Conservation (phyloP, 2,329 filamentous ascomycete species). For the Pseudocercospora pini-densiflorae region DNA sequence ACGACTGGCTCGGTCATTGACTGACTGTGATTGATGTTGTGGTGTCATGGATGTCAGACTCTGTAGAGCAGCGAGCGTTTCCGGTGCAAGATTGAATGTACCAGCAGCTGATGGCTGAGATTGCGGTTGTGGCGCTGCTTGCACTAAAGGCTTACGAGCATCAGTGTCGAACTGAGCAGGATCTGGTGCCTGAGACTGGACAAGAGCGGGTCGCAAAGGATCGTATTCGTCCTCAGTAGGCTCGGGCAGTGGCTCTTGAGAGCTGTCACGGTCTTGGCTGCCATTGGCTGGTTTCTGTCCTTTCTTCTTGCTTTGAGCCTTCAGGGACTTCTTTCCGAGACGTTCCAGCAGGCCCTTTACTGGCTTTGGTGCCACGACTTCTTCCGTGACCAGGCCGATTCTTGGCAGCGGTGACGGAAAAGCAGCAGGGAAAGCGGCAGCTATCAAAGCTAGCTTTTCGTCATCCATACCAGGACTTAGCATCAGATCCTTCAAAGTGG, state of each 20-base stretch:
- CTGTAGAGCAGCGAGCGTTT: slow-evolving; percentile 33
- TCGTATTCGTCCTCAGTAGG: slow-evolving; percentile 55
- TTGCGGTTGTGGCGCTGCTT: not conserved
- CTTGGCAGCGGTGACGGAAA: slow-evolving; percentile 50
- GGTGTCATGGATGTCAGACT: slow-evolving; percentile 16
- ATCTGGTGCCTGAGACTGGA: slow-evolving; percentile 28
- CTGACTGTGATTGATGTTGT: not conserved
- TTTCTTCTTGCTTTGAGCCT: slow-evolving; percentile 35
- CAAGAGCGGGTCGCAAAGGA: slow-evolving; percentile 45
- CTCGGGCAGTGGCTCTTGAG: slow-evolving; percentile 41
- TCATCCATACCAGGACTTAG: slow-evolving; percentile 62
- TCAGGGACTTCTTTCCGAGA: slow-evolving; percentile 36
- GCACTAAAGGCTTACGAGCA: slow-evolving; percentile 26
- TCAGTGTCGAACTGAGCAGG: slow-evolving; percentile 39
- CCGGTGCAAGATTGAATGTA: slow-evolving; percentile 26
- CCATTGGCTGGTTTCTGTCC: slow-evolving; percentile 35
- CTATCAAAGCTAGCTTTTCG: slow-evolving; percentile 48
- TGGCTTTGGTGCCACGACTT: slow-evolving; percentile 20
- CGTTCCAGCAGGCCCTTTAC: slow-evolving; percentile 30
- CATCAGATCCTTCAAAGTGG: slow-evolving; percentile 54
- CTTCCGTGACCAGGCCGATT: slow-evolving; percentile 44
- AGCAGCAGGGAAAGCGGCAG: slow-evolving; percentile 39
- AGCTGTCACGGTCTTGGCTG: slow-evolving; percentile 21
- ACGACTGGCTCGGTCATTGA: slow-evolving; percentile 16
- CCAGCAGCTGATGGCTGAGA: not conserved